Evolutionary conservation across 2,329 filamentous ascomycete species (phyloP).

Genomic region (Venturia effusa): DNA sequence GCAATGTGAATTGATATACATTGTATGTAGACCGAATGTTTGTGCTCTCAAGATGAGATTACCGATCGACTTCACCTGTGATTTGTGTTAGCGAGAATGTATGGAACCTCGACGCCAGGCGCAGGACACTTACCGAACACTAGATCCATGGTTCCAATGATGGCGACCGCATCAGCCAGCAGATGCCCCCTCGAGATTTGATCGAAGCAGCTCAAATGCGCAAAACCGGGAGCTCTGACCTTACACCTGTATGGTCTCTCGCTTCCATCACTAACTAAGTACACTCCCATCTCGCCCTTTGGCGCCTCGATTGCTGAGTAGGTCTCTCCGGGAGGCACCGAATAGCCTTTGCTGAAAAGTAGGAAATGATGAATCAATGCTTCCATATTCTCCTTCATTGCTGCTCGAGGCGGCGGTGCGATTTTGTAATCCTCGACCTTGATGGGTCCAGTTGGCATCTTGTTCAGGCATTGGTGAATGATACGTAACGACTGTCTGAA

Average conservation of each 20-base stretch:
- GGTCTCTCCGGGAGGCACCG: slow-evolving; percentile 92
- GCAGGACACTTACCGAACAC: slow-evolving; percentile 21
- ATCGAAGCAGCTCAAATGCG: slow-evolving; percentile 88
- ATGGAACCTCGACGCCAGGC: no score
- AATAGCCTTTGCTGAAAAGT: slow-evolving; percentile 96
- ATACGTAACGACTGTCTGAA: slow-evolving; percentile 97
- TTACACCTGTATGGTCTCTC: slow-evolving; percentile 97
- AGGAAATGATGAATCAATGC: slow-evolving; percentile 98
- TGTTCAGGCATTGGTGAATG: slow-evolving; percentile 97
- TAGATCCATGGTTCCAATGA: slow-evolving; percentile 53
- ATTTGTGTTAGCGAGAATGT: background rate
- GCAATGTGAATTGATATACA: background rate
- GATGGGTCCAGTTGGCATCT: slow-evolving; percentile 92
- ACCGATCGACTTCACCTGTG: background rate
- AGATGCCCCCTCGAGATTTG: slow-evolving; percentile 87
- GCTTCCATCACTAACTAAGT: slow-evolving; percentile 86
- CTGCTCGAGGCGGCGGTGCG: slow-evolving; percentile 82
- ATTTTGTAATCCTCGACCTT: slow-evolving; percentile 99
- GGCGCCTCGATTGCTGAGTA: slow-evolving; percentile 98
- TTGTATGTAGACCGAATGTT: background rate
- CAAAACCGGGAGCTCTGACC: slow-evolving; percentile 93
- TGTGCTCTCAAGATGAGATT: background rate
- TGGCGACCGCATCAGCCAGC: slow-evolving; percentile 90
- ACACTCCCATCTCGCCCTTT: slow-evolving; percentile 99
- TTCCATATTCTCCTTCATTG: slow-evolving; percentile 99